phyloP scores from a whole-genome alignment of 2,329 filamentous ascomycete species.

The Curvularia hawaiiensis region DNA sequence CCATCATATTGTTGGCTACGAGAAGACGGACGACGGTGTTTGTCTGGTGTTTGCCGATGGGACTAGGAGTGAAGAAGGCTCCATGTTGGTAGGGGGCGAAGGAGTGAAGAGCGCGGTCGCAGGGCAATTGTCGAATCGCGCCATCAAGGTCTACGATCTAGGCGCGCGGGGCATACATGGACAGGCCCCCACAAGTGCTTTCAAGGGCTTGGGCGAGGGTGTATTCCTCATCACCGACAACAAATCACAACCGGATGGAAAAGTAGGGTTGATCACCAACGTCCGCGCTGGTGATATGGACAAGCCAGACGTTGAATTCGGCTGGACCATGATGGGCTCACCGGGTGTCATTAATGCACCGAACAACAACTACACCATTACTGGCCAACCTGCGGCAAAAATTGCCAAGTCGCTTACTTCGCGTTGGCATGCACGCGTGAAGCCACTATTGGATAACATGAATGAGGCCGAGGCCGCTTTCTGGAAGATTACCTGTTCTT shows the following conservation, averaged over 20 bases:
- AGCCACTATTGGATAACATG: slow-evolving; percentile 65
- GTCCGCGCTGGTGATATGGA: slow-evolving; percentile 65
- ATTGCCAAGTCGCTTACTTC: slow-evolving; percentile 61
- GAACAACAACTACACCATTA: slow-evolving; percentile 64
- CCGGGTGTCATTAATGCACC: slow-evolving; percentile 64
- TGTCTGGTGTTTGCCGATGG: slow-evolving; percentile 65
- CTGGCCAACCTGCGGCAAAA: slow-evolving; percentile 61
- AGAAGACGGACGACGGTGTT: slow-evolving; percentile 61
- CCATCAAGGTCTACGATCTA: slow-evolving; percentile 66
- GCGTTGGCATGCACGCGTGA: slow-evolving; percentile 62
- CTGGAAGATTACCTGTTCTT: slow-evolving; percentile 70
- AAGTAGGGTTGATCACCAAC: slow-evolving; percentile 66
- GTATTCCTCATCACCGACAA: slow-evolving; percentile 63
- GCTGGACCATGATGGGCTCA: slow-evolving; percentile 66
- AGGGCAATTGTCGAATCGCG: slow-evolving; percentile 62
- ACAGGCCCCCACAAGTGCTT: slow-evolving; percentile 66
- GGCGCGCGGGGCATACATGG: slow-evolving; percentile 69
- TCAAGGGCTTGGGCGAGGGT: slow-evolving; percentile 66
- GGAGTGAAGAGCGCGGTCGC: slow-evolving; percentile 67
- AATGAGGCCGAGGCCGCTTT: slow-evolving; percentile 63
- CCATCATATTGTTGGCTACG: slow-evolving; percentile 63
- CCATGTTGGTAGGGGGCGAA: slow-evolving; percentile 65
- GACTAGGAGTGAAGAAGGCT: slow-evolving; percentile 62
- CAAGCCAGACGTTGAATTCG: slow-evolving; percentile 61
- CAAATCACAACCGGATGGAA: slow-evolving; percentile 49